A percentile compares a stretch with the other conserved stretches of the same genome.
phyloP scores from a whole-genome alignment of 2,329 filamentous ascomycete genomes.

The Diplocarpon rosae region DNA sequence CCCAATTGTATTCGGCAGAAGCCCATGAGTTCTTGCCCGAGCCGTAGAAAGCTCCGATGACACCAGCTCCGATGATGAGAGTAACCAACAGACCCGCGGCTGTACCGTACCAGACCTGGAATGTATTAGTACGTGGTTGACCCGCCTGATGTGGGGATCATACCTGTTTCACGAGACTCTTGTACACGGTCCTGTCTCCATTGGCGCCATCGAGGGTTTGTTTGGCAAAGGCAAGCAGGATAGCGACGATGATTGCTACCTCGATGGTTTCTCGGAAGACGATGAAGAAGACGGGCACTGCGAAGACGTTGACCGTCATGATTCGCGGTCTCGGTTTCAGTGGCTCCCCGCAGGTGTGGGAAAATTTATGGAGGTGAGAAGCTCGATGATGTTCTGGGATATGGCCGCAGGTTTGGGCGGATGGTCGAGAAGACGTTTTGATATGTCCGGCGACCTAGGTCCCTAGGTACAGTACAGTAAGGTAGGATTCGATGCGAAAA shows the following conservation, averaged over 20 bases:
- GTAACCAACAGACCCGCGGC: conserved; percentile 42
- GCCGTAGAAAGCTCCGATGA: conserved; percentile 56
- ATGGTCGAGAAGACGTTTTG: too few relatives aligned
- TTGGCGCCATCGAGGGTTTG: conserved; percentile 60
- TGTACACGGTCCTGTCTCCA: conserved; percentile 51
- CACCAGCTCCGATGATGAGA: conserved; percentile 44
- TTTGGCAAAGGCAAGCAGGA: conserved; percentile 77
- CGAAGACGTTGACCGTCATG: conserved; percentile 60
- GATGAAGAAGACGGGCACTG: conserved; percentile 79
- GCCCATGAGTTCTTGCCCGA: conserved; percentile 58
- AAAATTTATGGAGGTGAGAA: too few relatives aligned
- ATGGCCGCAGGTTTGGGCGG: too few relatives aligned
- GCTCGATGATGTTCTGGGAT: too few relatives aligned
- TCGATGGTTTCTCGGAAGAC: conserved; percentile 80
- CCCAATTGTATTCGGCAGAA: conserved; percentile 64
- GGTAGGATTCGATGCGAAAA: too few relatives aligned
- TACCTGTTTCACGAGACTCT: conserved; percentile 51
- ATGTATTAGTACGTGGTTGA: not conserved
- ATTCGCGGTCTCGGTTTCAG: not conserved
- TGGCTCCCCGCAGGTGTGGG: not conserved
- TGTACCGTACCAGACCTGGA: conserved; percentile 49
- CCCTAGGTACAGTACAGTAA: too few relatives aligned
- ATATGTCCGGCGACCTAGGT: too few relatives aligned
- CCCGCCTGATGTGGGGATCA: too few relatives aligned
- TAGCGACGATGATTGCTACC: conserved; percentile 73